Conservation (phyloP, 75 land plant species). For the Pinus tabuliformis region DNA sequence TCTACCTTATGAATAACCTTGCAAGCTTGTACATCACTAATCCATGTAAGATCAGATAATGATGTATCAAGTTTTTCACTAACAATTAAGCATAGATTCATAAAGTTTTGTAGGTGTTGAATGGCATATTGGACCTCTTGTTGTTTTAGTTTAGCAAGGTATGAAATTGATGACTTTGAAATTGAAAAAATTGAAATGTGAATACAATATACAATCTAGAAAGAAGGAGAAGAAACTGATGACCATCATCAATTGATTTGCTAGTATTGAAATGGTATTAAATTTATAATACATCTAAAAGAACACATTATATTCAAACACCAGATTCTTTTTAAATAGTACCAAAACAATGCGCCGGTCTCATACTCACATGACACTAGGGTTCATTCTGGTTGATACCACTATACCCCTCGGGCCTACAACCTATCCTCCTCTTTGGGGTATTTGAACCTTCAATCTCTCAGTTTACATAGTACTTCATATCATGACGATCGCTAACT, state of each 20-base stretch:
- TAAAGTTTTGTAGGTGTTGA: constrained; percentile 60
- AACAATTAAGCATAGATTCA: constrained; percentile 43
- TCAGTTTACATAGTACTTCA: no score
- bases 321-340: background rate
- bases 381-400: no score
- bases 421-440: constrained; percentile 54
- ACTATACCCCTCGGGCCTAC: constrained; percentile 23
- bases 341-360: no score
- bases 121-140: constrained; percentile 82
- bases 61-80: constrained; percentile 86
- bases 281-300: constrained; percentile 57
- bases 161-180: constrained; percentile 49
- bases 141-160: constrained; percentile 75
- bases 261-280: no score
- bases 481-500: no score
- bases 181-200: constrained; percentile 38
- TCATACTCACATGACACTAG: no score
- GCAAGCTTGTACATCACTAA: constrained; percentile 87
- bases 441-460: background rate
- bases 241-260: no score
- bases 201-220: no score
- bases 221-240: no score
- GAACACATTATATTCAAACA: constrained; percentile 36
- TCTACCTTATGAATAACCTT: constrained; percentile 76
- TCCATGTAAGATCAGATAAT: constrained; percentile 72